phyloP scores from a whole-genome alignment of 1,284 basidiomycete genomes.

The Boletus smithii region DNA sequence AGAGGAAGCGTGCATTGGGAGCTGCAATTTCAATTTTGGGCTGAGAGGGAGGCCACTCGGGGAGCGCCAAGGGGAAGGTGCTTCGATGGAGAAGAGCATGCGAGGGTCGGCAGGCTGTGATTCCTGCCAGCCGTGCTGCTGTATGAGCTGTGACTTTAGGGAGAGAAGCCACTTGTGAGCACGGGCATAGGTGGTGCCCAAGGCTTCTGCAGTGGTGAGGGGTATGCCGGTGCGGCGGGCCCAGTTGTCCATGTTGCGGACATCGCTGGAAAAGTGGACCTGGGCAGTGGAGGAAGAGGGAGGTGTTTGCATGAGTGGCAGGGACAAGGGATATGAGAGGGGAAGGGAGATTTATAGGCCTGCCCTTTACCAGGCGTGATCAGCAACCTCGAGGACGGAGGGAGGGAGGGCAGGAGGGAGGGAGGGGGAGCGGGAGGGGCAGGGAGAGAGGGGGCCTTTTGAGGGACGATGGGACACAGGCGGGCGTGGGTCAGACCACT shows the following conservation, averaged over 20 bases:
- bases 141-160: conserved; percentile 59
- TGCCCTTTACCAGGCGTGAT: conserved; percentile 37
- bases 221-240: conserved; percentile 71
- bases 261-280: conserved; percentile 72
- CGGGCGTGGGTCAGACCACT: conserved; percentile 39
- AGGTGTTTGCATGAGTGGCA: conserved; percentile 37
- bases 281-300: conserved; percentile 47
- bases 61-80: conserved; percentile 71
- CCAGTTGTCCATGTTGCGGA: conserved; percentile 78
- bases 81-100: conserved; percentile 74
- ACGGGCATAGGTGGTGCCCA: conserved; percentile 73
- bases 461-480: no score
- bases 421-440: conserved; percentile 13
- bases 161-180: conserved; percentile 69
- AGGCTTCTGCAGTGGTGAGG: conserved; percentile 72
- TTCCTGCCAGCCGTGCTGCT: conserved; percentile 66
- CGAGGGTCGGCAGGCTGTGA: conserved; percentile 55
- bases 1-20: conserved; percentile 72
- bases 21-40: conserved; percentile 65
- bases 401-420: no score
- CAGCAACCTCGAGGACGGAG: no score
- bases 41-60: conserved; percentile 69
- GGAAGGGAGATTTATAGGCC: conserved; percentile 31
- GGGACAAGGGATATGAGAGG: not conserved
- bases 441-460: conserved; percentile 34